Base-by-base conservation (phyloP, 768 basidiomycete species). In the Trametes punicea region DNA sequence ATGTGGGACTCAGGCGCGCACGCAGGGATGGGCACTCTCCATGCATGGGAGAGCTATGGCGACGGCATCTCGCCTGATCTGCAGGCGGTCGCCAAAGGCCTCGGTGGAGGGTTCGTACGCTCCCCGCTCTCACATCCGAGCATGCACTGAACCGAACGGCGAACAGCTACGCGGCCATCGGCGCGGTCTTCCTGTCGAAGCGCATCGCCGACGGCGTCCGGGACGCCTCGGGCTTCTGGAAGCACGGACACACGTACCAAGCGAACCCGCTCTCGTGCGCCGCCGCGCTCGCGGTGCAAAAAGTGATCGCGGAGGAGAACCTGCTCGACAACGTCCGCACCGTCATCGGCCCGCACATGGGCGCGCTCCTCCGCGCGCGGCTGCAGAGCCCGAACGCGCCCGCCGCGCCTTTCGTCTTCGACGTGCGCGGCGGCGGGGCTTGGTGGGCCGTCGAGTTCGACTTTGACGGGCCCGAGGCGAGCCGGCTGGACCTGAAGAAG, bases 371-470 rank as follows among this genome's bases (percentile, higher is more conserved):
- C 30, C 66, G 72, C 38, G 73, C 78, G 57, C 77, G 81, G 25
- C 73, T 93, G 30, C 72, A 73, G 49, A 74, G 77, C 0, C 80
- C 82, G 7, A 81, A 79, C 62, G 73, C 81, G n/a, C 64, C 74
- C 40, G 80, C 85, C 31, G 80, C 81, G 25, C 86, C 85, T 0
- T 87, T 80, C 67, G 79, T 81, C 4, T 90, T 86, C 64, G 90
- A 93, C 67, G 81, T 93, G 56, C 85, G 93, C 26, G 93, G 93
- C 9, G 82, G 83, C 18, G 93, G 93, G 30, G 79, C 84, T 26
- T 91, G 93, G 73, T 93, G 88, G 87, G 87, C 76, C 21, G 72
- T 94, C 51, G 92, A 94, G 67, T 93, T 91, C 59, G 88, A 92
- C 62, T 83, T 88, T 59, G 75, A 76, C 4, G 68, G 66, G 15